Evolutionary conservation across 2,329 filamentous ascomycete species (phyloP), one percentile per base, ranked within the genome.

Genomic region (Arthrobotrys entomopaga): DNA sequence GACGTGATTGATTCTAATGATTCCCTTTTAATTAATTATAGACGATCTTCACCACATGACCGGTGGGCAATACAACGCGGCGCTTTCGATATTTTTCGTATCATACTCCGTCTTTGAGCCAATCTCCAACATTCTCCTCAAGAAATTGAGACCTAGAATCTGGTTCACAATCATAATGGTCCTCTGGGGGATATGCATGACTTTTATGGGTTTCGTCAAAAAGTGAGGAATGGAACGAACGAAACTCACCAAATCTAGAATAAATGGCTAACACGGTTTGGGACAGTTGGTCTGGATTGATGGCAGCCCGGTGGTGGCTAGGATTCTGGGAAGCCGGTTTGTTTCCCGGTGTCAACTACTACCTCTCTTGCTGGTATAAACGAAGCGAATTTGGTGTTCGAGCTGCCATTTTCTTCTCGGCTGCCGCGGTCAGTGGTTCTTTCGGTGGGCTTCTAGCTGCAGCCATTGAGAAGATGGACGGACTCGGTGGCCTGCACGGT

Each of bases 91-190:
- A 77, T 96, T 96, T 83, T 96, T 96, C 82, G 85, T 96, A 57
- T 92, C 90, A 0, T 97, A 97, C 80, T 86, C 91, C 1, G 82
- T 93, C 38, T 93, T 92, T 76, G 92, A 95, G 80, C 88, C 88
- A 0, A 78, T 93, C 49, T 92, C 91, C 72, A 96, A 96, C 80
- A 84, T 94, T 53, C 82, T 96, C 22, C 87, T 96, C 71, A 96
- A 96, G 82, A 86, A 85, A 16, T 83, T 91, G 75, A 86, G 88
- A 0, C 93, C 93, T 0, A 91, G 89, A 43, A 82, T 93, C 61
- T 97, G 96, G 80, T 88, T 96, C 65, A 90, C 92, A 1, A 83
- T 86, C 34, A 96, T 96, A 79, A 96, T 97, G 90, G 85, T 86
- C 77, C 84, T 86, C 0, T 88, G 84, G 60, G 65, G 72, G 46